Conservation (phyloP, 108 stramenopile species). For the Discostella stelligeroides region DNA sequence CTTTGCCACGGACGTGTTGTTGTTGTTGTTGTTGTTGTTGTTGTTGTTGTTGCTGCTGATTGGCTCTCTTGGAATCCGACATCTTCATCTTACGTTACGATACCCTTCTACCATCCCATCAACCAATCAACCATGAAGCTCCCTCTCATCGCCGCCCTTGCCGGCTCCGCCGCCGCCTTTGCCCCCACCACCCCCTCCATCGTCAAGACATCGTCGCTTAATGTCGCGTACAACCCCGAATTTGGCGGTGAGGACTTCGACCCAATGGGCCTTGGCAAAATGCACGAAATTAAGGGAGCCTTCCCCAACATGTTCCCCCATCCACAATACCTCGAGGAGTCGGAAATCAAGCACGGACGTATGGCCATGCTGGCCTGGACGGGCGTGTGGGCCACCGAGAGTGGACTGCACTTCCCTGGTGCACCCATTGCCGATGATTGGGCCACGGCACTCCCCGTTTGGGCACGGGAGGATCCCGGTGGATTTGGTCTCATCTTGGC, state of each 20-base stretch:
- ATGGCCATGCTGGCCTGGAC: slow-evolving; percentile 93
- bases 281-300: slow-evolving; percentile 57
- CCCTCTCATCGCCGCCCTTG: slow-evolving; percentile 46
- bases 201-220: slow-evolving; percentile 38
- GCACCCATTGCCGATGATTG: slow-evolving; percentile 81
- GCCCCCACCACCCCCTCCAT: slow-evolving; percentile 39
- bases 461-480: slow-evolving; percentile 78
- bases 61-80: too few relatives aligned
- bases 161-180: slow-evolving; percentile 55
- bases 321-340: slow-evolving; percentile 82
- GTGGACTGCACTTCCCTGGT: slow-evolving; percentile 88
- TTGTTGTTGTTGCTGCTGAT: too few relatives aligned
- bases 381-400: slow-evolving; percentile 87
- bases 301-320: slow-evolving; percentile 94
- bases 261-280: slow-evolving; percentile 53
- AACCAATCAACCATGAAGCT: slow-evolving; percentile 52
- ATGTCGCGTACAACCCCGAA: slow-evolving; percentile 39
- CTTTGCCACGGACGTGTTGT: background rate
- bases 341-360: slow-evolving; percentile 95
- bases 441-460: slow-evolving; percentile 83
- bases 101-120: too few relatives aligned
- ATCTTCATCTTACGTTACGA: too few relatives aligned
- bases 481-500: slow-evolving; percentile 73
- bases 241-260: slow-evolving; percentile 44
- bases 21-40: too few relatives aligned